Percentiles rank a stretch among this genome's conserved stretches.
Evolutionary conservation across 306 rosid genomes (phyloP).

Genomic region (Cucurbita ficifolia): DNA sequence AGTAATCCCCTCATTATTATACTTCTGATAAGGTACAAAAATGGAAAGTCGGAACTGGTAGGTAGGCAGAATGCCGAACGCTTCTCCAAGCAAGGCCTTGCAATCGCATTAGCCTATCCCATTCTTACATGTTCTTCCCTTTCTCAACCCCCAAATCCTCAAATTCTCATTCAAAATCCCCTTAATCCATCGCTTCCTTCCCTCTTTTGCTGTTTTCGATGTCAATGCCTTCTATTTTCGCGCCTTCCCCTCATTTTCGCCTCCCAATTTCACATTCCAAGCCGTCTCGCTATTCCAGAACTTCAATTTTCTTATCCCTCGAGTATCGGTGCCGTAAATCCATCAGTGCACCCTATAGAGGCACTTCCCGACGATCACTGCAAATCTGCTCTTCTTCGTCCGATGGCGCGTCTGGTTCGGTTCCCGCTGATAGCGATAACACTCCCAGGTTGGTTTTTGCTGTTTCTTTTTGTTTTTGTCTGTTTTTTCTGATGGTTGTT

Average conservation of each 20-base stretch:
- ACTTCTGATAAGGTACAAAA: not conserved
- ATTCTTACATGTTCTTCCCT: not conserved
- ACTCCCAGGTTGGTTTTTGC: conserved; percentile 28
- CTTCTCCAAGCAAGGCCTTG: not conserved
- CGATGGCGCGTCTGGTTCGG: conserved; percentile 20
- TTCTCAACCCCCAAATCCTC: not conserved
- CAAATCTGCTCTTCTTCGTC: conserved; percentile 40
- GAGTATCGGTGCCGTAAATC: conserved; percentile 10
- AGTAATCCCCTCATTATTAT: not conserved
- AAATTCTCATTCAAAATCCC: not conserved
- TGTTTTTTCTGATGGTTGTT: not conserved
- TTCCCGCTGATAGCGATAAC: conserved; percentile 27
- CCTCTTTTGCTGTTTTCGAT: not conserved
- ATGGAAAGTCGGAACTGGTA: not conserved
- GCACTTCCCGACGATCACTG: conserved; percentile 15
- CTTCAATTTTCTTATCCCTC: conserved; percentile 11
- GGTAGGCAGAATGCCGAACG: not conserved
- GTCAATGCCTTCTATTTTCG: conserved; percentile 38
- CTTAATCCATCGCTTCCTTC: not conserved
- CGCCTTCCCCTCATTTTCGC: conserved; percentile 25
- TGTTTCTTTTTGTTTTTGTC: not conserved
- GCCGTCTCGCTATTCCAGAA: not conserved
- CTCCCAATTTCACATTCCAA: conserved; percentile 16
- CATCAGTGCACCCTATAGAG: conserved; percentile 9
- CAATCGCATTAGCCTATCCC: not conserved